Evolutionary conservation across 257 asterid species (phyloP).

Genomic region (Haberlea rhodopensis): DNA sequence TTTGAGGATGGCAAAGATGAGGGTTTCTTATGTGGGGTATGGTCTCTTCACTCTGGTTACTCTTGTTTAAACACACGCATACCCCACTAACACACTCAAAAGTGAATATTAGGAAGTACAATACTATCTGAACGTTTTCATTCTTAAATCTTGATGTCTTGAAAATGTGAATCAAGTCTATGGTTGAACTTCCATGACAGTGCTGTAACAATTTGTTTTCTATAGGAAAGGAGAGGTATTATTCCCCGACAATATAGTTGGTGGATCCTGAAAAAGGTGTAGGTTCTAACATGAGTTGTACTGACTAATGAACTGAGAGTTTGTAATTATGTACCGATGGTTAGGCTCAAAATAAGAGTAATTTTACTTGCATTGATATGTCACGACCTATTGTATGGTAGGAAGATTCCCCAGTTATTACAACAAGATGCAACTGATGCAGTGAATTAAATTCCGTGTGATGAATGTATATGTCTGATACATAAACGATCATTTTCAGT

Average conservation of each 20-base stretch:
- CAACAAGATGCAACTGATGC: neutral
- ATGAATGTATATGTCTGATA: too few relatives aligned
- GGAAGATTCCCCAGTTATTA: neutral
- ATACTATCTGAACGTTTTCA: conserved; percentile 7
- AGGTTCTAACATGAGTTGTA: neutral
- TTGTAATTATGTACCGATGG: neutral
- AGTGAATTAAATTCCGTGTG: too few relatives aligned
- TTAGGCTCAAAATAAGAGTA: conserved; percentile 10
- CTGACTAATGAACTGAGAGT: neutral
- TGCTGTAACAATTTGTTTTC: neutral
- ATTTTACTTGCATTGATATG: neutral
- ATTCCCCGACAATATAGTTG: conserved; percentile 10
- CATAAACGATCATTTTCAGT: too few relatives aligned
- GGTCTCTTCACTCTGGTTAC: conserved; percentile 24
- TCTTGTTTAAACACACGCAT: neutral
- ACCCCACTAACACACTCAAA: too few relatives aligned
- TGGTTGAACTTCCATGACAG: neutral
- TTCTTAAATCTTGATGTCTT: conserved; percentile 9
- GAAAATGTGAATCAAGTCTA: conserved; percentile 13
- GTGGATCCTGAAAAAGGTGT: neutral
- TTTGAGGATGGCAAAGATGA: conserved; percentile 67
- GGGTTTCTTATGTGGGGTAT: conserved; percentile 44
- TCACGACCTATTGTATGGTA: neutral
- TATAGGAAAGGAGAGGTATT: conserved; percentile 10
- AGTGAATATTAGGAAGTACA: neutral